phyloP scores from a whole-genome alignment of 2,329 filamentous ascomycete genomes.

The Aspergillus fumigatus region DNA sequence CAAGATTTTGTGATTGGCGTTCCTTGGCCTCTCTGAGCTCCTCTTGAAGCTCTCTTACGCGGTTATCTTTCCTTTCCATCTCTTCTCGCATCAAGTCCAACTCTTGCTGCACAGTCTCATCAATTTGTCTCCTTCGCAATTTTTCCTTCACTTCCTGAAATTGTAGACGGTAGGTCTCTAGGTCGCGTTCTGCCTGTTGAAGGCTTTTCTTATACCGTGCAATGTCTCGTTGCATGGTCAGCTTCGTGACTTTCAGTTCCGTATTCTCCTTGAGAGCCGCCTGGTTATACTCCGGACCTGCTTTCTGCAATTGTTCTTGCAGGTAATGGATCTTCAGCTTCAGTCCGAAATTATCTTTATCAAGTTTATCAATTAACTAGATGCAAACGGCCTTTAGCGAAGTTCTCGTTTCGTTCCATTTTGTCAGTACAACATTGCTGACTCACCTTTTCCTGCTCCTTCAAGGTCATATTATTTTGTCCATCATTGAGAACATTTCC shows the following conservation, averaged over 20 bases:
- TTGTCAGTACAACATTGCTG: neutral
- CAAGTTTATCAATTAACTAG: slow-evolving; percentile 83
- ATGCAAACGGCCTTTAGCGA: slow-evolving; percentile 9
- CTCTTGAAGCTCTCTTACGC: slow-evolving; percentile 42
- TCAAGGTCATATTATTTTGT: slow-evolving; percentile 76
- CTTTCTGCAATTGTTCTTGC: slow-evolving; percentile 81
- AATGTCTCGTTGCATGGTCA: slow-evolving; percentile 84
- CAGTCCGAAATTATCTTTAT: slow-evolving; percentile 96
- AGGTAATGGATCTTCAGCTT: slow-evolving; percentile 97
- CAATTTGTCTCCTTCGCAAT: slow-evolving; percentile 68
- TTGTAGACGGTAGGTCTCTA: slow-evolving; percentile 78
- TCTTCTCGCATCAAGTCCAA: slow-evolving; percentile 49
- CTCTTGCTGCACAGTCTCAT: slow-evolving; percentile 64
- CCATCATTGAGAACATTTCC: slow-evolving; percentile 72
- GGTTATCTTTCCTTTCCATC: slow-evolving; percentile 44
- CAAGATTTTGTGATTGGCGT: slow-evolving; percentile 53
- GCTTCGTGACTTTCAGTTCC: slow-evolving; percentile 86
- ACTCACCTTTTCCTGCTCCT: slow-evolving; percentile 82
- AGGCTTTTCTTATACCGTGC: slow-evolving; percentile 82
- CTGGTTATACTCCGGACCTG: slow-evolving; percentile 85
- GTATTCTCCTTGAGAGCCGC: slow-evolving; percentile 90
- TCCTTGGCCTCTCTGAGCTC: slow-evolving; percentile 55
- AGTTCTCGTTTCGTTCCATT: neutral
- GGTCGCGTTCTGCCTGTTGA: slow-evolving; percentile 73
- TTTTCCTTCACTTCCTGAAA: slow-evolving; percentile 78